Evolutionary conservation across 305 asterid genomes (phyloP).

Genomic region (Ilex paraguariensis): DNA sequence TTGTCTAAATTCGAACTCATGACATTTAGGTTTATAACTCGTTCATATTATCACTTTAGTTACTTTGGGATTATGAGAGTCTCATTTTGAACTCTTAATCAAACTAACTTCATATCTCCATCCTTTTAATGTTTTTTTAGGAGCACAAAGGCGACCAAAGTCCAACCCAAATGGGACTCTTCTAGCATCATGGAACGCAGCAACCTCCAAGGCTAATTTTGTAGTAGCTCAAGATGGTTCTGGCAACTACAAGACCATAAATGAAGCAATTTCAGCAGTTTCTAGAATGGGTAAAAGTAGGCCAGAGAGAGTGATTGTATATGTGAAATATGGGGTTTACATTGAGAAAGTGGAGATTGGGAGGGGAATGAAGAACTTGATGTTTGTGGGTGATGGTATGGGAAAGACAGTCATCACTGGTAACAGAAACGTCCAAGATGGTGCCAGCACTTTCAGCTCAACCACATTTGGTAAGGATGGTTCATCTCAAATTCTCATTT

Average conservation of each 20-base stretch:
- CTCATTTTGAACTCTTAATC: too few species aligned
- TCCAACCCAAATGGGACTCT: slow-evolving; percentile 24
- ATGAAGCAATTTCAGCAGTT: slow-evolving; percentile 51
- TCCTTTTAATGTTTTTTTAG: background rate
- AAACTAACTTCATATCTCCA: background rate
- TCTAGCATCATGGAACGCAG: slow-evolving; percentile 48
- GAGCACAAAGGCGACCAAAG: slow-evolving; percentile 13
- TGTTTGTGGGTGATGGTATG: slow-evolving; percentile 83
- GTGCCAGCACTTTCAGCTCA: slow-evolving; percentile 50
- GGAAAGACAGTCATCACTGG: slow-evolving; percentile 65
- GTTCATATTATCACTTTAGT: too few species aligned
- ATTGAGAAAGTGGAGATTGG: slow-evolving; percentile 54
- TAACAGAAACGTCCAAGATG: slow-evolving; percentile 48
- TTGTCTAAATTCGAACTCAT: too few species aligned
- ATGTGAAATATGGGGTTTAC: slow-evolving; percentile 56
- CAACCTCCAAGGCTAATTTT: slow-evolving; percentile 44
- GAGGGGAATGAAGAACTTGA: slow-evolving; percentile 40
- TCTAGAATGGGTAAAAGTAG: slow-evolving; percentile 28
- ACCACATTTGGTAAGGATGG: slow-evolving; percentile 64
- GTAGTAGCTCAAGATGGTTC: slow-evolving; percentile 87
- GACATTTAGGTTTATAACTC: too few species aligned
- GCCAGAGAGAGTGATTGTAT: slow-evolving; percentile 36
- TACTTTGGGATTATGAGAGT: too few species aligned
- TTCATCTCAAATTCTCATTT: background rate
- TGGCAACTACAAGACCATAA: slow-evolving; percentile 50